Evolutionary conservation across 192 early-diverging fungal genomes (phyloP).

Genomic region (Geranomyces variabilis): DNA sequence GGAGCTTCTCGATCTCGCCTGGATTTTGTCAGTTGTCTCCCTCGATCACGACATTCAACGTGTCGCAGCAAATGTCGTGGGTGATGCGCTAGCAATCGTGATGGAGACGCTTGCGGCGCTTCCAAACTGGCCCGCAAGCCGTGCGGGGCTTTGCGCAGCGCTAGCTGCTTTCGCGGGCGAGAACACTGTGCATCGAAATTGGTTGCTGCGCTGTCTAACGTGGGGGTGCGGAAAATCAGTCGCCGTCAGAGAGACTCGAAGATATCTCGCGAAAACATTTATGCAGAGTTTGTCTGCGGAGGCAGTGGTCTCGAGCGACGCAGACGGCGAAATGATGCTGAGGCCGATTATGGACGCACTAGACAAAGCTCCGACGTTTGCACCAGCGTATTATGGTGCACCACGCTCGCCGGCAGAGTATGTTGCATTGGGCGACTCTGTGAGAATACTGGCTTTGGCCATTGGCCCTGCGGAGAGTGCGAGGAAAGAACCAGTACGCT

Average conservation of each 20-base stretch:
- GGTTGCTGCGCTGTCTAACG: background rate
- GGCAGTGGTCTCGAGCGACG: background rate
- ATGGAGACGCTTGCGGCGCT: background rate
- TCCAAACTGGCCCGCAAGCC: background rate
- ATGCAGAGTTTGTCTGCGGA: background rate
- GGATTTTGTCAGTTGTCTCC: background rate
- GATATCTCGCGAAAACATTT: background rate
- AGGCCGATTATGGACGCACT: background rate
- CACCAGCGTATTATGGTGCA: background rate
- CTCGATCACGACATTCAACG: background rate
- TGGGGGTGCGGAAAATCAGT: background rate
- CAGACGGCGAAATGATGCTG: background rate
- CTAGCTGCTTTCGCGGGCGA: background rate
- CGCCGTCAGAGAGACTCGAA: background rate
- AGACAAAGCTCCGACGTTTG: conserved; percentile 1
- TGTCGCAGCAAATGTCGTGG: background rate
- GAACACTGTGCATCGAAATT: background rate
- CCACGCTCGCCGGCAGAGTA: conserved; percentile 11
- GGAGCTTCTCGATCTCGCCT: background rate
- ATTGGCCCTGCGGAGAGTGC: conserved; percentile 2
- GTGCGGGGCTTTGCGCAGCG: background rate
- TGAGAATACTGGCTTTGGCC: conserved; percentile 14
- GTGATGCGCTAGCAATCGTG: background rate
- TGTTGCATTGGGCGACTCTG: background rate
- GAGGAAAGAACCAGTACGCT: background rate